A percentile compares a stretch with the other conserved stretches of the same genome.
These are phyloP conservation scores for Botrytis fabae DNA, from an alignment of 2,329 filamentous ascomycete genomes.

Conservation along the genomic window DNA sequence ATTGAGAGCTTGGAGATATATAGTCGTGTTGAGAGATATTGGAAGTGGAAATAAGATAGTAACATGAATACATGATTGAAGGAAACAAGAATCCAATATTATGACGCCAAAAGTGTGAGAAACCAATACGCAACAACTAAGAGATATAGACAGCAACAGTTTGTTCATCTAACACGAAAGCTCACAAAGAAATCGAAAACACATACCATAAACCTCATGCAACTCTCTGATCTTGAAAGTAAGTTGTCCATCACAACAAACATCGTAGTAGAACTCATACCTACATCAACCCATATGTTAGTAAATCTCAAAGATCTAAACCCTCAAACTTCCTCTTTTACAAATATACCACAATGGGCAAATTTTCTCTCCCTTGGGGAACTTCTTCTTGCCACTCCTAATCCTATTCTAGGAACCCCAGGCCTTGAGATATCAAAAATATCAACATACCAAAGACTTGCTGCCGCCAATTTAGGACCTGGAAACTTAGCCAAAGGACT, in stretches of 20 bases:
- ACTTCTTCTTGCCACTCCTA: too few species aligned
- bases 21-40: not conserved
- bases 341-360: not conserved
- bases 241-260: conserved; percentile 10
- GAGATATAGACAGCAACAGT: not conserved
- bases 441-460: conserved; percentile 13
- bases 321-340: rapidly evolving
- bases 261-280: conserved; percentile 21
- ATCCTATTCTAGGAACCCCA: not conserved
- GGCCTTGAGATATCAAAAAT: not conserved
- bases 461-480: conserved; percentile 18
- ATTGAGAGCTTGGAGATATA: not conserved
- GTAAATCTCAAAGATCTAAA: not conserved
- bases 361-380: too few species aligned
- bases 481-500: conserved; percentile 11
- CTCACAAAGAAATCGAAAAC: not conserved
- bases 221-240: conserved; percentile 16
- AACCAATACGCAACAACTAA: not conserved
- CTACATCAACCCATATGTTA: not conserved
- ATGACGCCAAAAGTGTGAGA: not conserved
- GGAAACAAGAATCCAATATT: too few species aligned
- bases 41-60: not conserved
- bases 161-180: not conserved
- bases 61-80: not conserved
- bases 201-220: conserved; percentile 17